A percentile compares a stretch with the other conserved stretches of the same genome.
Conservation (phyloP, 2,329 filamentous ascomycete genomes). For the Fusarium proliferatum region DNA sequence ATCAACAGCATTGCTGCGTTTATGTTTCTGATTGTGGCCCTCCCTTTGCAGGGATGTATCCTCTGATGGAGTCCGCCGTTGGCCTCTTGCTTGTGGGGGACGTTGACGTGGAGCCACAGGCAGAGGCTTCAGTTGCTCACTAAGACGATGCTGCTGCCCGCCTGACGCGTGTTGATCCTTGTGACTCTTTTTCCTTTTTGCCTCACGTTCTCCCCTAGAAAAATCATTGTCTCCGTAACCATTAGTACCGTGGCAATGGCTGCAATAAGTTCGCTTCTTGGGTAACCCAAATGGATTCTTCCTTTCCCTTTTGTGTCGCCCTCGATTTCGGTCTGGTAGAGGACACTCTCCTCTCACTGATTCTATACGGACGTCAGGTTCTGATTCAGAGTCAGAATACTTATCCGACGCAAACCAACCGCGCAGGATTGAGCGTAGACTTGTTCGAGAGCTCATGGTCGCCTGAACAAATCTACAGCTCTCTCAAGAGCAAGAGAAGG, state of each 20-base stretch:
- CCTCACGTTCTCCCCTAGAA: not conserved
- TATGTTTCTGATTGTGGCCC: conserved; percentile 9
- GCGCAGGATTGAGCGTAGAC: conserved; percentile 26
- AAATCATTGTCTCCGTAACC: not conserved
- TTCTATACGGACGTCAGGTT: conserved; percentile 4
- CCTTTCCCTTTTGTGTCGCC: not conserved
- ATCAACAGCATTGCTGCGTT: conserved; percentile 2
- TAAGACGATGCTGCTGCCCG: conserved; percentile 5
- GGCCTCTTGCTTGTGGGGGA: conserved; percentile 20
- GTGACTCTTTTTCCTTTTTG: conserved; percentile 10
- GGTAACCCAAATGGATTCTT: not conserved
- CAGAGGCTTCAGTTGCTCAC: conserved; percentile 14
- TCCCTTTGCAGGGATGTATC: conserved; percentile 16
- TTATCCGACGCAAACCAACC: not conserved
- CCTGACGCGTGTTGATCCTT: conserved; percentile 19
- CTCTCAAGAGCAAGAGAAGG: not conserved
- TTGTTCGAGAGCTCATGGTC: conserved; percentile 22
- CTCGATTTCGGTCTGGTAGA: not conserved
- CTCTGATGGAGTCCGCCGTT: conserved; percentile 2
- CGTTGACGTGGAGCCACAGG: conserved; percentile 30
- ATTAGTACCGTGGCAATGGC: not conserved
- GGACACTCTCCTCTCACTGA: not conserved
- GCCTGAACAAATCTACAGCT: conserved; percentile 3
- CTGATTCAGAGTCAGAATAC: conserved; percentile 22
- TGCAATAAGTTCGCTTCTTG: not conserved